A percentile compares a stretch with the other conserved stretches of the same genome.
Conservation (phyloP, 2,329 filamentous ascomycete species). For the Cladophialophora immunda region DNA sequence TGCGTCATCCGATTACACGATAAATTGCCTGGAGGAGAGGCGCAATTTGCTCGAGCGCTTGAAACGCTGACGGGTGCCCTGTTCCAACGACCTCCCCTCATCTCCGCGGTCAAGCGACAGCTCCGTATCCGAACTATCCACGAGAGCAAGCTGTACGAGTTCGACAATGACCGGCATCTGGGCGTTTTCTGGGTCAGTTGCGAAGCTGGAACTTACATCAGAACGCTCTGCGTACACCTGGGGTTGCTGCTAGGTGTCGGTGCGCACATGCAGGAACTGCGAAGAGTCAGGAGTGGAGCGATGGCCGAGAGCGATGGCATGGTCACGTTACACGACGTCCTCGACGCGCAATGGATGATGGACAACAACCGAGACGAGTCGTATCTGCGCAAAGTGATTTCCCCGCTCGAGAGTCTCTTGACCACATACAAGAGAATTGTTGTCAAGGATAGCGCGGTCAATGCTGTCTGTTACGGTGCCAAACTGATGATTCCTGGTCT, state of each 20-base stretch:
- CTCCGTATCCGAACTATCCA: slow-evolving; percentile 97
- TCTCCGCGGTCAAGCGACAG: slow-evolving; percentile 98
- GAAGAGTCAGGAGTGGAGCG: slow-evolving; percentile 90
- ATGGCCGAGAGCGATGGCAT: slow-evolving; percentile 91
- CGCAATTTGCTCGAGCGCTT: slow-evolving; percentile 89
- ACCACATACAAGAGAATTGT: slow-evolving; percentile 95
- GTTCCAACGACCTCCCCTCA: slow-evolving; percentile 95
- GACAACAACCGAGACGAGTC: slow-evolving; percentile 96
- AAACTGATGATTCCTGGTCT: slow-evolving; percentile 99
- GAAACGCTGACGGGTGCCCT: slow-evolving; percentile 96
- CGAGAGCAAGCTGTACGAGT: slow-evolving; percentile 95
- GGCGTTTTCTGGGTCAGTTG: slow-evolving; percentile 99
- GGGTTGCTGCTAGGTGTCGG: slow-evolving; percentile 81
- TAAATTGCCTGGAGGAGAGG: slow-evolving; percentile 90
- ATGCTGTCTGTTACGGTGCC: slow-evolving; percentile 97
- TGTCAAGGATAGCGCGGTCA: slow-evolving; percentile 95
- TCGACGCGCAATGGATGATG: slow-evolving; percentile 94
- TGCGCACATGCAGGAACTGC: slow-evolving; percentile 97
- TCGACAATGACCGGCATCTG: slow-evolving; percentile 96
- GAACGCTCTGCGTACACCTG: slow-evolving; percentile 95
- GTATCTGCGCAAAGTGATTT: slow-evolving; percentile 89
- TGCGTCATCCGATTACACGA: slow-evolving; percentile 95
- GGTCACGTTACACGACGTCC: slow-evolving; percentile 92
- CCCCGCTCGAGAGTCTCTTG: slow-evolving; percentile 89
- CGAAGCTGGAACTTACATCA: slow-evolving; percentile 98